phyloP scores from a whole-genome alignment of 441 rosid genomes.

The Adansonia madagascariensis region DNA sequence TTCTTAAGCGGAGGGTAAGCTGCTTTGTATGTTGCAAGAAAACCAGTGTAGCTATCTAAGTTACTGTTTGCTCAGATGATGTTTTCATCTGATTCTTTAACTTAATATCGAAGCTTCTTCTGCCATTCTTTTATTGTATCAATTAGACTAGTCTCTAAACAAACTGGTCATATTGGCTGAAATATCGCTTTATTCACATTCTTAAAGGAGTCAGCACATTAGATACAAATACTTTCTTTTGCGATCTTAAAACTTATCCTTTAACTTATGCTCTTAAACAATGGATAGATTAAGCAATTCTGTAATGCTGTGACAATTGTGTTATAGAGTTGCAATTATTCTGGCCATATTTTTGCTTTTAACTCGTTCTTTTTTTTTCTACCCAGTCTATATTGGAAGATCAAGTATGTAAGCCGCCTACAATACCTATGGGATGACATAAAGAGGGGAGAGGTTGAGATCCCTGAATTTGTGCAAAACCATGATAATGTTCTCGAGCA shows the following conservation, averaged over 20 bases:
- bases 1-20: slow-evolving; percentile 70
- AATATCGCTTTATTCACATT: neutral
- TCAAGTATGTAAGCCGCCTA: slow-evolving; percentile 70
- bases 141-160: neutral
- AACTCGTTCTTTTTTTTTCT: slow-evolving; percentile 14
- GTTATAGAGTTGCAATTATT: neutral
- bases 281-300: neutral
- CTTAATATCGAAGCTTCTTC: slow-evolving; percentile 7
- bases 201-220: neutral
- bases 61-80: neutral
- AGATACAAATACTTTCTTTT: slow-evolving; percentile 9
- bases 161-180: neutral
- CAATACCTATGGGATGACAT: slow-evolving; percentile 71
- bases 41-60: neutral
- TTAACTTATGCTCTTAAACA: neutral
- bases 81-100: slow-evolving; percentile 13
- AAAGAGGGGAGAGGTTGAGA: slow-evolving; percentile 64
- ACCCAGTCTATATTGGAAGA: slow-evolving; percentile 69
- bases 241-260: neutral
- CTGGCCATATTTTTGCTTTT: neutral
- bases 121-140: neutral
- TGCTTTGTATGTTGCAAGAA: neutral
- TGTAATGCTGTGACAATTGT: neutral
- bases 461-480: slow-evolving; percentile 64
- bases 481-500: slow-evolving; percentile 71